Evolutionary conservation across 371 early-diverging fungal species (phyloP).

Genomic region (Phascolomyces articulosus): DNA sequence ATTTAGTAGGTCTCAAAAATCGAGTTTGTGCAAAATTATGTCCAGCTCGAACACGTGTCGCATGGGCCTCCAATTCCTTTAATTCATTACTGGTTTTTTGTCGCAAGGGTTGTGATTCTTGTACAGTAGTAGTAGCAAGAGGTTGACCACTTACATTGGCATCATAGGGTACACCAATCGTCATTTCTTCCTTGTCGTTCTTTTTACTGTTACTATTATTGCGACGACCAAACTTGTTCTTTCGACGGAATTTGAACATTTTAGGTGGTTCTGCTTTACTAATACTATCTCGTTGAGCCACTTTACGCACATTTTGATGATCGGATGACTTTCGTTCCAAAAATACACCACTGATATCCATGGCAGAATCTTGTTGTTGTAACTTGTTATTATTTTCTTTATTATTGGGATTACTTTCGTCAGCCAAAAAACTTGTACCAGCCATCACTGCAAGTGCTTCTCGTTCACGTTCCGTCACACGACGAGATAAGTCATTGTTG

Average conservation of each 20-base stretch:
- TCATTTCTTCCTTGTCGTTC: constrained; percentile 17
- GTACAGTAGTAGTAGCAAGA: not conserved
- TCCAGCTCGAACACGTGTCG: constrained; percentile 16
- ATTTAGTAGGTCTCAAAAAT: constrained; percentile 74
- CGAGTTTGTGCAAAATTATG: constrained; percentile 66
- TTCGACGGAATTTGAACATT: constrained; percentile 49
- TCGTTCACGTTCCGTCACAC: constrained; percentile 40
- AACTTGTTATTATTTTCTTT: constrained; percentile 45
- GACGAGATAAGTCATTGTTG: constrained; percentile 59
- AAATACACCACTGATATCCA: not conserved
- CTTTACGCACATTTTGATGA: constrained; percentile 21
- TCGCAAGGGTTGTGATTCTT: constrained; percentile 1
- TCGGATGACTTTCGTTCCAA: constrained; percentile 18
- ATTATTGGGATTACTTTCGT: constrained; percentile 25
- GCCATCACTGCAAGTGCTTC: constrained; percentile 30
- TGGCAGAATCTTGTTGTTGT: constrained; percentile 1
- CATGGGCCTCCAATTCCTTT: constrained; percentile 1
- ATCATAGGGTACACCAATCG: constrained; percentile 35
- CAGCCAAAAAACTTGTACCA: constrained; percentile 19
- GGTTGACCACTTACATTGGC: constrained; percentile 2
- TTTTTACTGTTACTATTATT: constrained; percentile 20
- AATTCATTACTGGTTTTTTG: constrained; percentile 3
- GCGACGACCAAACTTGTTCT: constrained; percentile 26
- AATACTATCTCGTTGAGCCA: constrained; percentile 47
- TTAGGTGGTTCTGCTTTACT: constrained; percentile 45